A percentile compares a stretch with the other conserved stretches of the same genome.
These are phyloP conservation scores for Sarocladium strictum DNA, from an alignment of 2,329 filamentous ascomycete genomes.

Conservation along the genomic window DNA sequence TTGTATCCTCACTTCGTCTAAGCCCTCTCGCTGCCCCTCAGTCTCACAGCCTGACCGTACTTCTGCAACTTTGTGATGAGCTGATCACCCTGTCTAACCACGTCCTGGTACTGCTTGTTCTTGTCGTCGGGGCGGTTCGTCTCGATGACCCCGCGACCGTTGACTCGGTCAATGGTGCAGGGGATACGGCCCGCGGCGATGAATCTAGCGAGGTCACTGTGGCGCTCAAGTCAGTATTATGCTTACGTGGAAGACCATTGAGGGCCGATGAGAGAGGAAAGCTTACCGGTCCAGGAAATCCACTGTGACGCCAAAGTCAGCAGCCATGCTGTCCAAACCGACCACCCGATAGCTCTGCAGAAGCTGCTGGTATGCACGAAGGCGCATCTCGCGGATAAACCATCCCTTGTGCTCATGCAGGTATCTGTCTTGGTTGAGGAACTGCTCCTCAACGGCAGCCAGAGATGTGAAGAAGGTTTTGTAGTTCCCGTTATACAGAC, in stretches of 20 bases:
- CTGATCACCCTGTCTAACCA: conserved; percentile 95
- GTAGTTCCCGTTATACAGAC: conserved; percentile 91
- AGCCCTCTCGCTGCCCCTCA: conserved; percentile 90
- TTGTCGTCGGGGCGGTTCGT: conserved; percentile 97
- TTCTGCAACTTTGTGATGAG: conserved; percentile 99
- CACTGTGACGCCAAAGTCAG: conserved; percentile 92
- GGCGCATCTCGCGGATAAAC: conserved; percentile 98
- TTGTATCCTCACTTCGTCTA: conserved; percentile 32
- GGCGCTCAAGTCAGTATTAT: not conserved
- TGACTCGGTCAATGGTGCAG: conserved; percentile 95
- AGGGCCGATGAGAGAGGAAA: not conserved
- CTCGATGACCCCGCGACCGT: conserved; percentile 94
- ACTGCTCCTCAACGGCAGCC: conserved; percentile 84
- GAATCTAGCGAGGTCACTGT: conserved; percentile 89
- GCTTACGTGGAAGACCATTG: not conserved
- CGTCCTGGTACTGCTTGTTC: conserved; percentile 99
- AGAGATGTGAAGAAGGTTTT: conserved; percentile 88
- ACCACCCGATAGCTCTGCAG: conserved; percentile 97
- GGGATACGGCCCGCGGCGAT: conserved; percentile 91
- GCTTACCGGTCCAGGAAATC: conserved; percentile 90
- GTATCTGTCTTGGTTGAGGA: conserved; percentile 91
- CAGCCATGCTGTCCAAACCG: conserved; percentile 94
- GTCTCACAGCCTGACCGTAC: conserved; percentile 91
- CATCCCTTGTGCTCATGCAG: conserved; percentile 92
- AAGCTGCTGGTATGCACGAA: conserved; percentile 93